Base-by-base conservation (phyloP, 2,329 filamentous ascomycete genomes). In the Metarhizium anisopliae region DNA sequence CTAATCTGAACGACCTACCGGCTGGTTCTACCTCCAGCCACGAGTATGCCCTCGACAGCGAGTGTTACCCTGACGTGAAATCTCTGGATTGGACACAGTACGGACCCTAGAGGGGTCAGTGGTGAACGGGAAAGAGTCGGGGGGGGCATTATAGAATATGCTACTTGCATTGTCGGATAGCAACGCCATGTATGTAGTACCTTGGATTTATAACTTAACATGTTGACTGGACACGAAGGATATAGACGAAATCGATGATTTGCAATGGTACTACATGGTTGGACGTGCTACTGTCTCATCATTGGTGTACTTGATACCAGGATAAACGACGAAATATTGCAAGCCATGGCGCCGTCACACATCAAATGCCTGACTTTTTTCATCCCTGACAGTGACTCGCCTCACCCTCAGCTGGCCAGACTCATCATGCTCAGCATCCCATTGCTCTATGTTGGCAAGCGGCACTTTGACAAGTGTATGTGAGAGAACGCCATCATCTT, bases 401-500 rank as follows among this genome's bases (percentile, higher is more conserved):
- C 52, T 42, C 10, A 30, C 52, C 35, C 52, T 53, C 30, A 57
- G 18, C 49, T 54, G 38, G 11, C 52, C 55, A 8, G 52, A 43
- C 47, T 57, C 52, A 25, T 52, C 52, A 61, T 86, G 83, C 7
- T 73, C 71, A 1, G 68, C 71, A 63, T 86, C 83, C 83, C 84
- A 87, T n/a, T 64, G 66, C 0, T 66, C 70, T 6, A 86, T 43
- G 8, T 84, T 72, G 0, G 61, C 65, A 1, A 76, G 61, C 0
- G 80, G 79, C 1, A 87, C 73, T 58, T 78, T 81, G 13, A 83
- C 71, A 4, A 87, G 61, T 0, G 70, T 66, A 58, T 79, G 74
- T 1, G 73, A 72, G 20, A 70, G 73, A 1, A 74, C 68, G 4
- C 71, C 73, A 5, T 71, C 70, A 50, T 76, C 74, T 6, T 79